These are phyloP conservation scores for Pseudogymnoascus destructans DNA, from an alignment of 2,329 filamentous ascomycete genomes.

Conservation along the genomic window DNA sequence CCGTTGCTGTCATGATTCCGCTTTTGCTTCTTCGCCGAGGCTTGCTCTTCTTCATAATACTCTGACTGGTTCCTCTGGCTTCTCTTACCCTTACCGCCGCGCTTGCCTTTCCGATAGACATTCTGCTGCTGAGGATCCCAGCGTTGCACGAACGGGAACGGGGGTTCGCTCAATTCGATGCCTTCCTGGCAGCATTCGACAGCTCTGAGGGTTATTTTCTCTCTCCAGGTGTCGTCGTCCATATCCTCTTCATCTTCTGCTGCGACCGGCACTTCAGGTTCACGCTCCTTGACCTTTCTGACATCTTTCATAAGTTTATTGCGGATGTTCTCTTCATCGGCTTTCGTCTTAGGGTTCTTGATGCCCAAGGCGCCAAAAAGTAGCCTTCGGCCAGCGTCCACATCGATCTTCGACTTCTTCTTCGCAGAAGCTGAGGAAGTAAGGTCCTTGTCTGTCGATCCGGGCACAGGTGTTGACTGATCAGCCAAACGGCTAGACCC, in stretches of 20 bases:
- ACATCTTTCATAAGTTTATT: conserved; percentile 44
- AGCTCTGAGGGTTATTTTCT: conserved; percentile 60
- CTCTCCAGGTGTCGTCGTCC: conserved; percentile 54
- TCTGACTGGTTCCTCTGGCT: conserved; percentile 29
- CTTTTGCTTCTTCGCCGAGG: conserved; percentile 38
- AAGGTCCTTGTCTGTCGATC: not conserved
- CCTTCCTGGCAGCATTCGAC: conserved; percentile 72
- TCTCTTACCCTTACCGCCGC: conserved; percentile 38
- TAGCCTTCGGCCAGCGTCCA: conserved; percentile 36
- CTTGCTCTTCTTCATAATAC: conserved; percentile 29
- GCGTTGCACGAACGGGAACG: conserved; percentile 79
- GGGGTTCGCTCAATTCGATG: conserved; percentile 57
- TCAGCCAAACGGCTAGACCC: not conserved
- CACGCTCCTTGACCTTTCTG: conserved; percentile 22
- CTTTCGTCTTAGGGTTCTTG: conserved; percentile 52
- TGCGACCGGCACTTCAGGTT: conserved; percentile 12
- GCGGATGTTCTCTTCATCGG: conserved; percentile 51
- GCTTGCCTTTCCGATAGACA: conserved; percentile 30
- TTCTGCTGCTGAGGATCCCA: conserved; percentile 68
- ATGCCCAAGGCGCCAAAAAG: conserved; percentile 62
- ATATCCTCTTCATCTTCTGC: conserved; percentile 28
- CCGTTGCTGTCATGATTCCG: conserved; percentile 31
- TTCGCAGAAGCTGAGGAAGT: not conserved
- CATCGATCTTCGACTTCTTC: not conserved
- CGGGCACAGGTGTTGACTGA: not conserved